A percentile compares a stretch with the other conserved stretches of the same genome.
These are phyloP conservation scores for Vitis cinerea DNA, from an alignment of 164 flowering plant species.

Conservation along the genomic window DNA sequence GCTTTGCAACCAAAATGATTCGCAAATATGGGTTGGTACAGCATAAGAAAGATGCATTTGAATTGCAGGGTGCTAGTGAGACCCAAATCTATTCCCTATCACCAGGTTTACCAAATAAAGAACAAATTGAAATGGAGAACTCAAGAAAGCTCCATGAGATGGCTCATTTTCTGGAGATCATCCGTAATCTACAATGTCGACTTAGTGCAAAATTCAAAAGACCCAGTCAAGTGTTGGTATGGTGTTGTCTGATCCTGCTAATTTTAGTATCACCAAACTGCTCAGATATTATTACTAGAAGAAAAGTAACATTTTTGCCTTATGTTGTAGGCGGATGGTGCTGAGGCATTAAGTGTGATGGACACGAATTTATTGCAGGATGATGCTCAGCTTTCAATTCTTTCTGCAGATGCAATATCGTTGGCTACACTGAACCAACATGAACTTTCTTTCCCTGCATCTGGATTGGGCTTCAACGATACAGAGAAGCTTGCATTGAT, in stretches of 20 bases:
- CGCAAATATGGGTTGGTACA: conserved; percentile 63
- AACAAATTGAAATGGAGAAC: conserved; percentile 20
- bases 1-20: conserved; percentile 78
- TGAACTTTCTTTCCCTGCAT: conserved; percentile 27
- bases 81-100: conserved; percentile 19
- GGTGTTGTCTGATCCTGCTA: conserved; percentile 7
- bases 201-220: conserved; percentile 47
- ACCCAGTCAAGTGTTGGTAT: conserved; percentile 61
- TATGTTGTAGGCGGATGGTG: conserved; percentile 45
- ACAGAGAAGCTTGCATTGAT: conserved; percentile 52
- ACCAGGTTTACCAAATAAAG: conserved; percentile 22
- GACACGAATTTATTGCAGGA: conserved; percentile 27
- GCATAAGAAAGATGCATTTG: conserved; percentile 32
- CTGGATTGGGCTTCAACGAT: conserved; percentile 20
- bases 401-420: conserved; percentile 26
- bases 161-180: conserved; percentile 74
- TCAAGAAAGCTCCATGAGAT: conserved; percentile 61
- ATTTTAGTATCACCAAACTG: neutral
- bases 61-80: conserved; percentile 15
- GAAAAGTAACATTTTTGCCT: conserved; percentile 4
- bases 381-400: conserved; percentile 38
- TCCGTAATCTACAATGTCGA: conserved; percentile 65
- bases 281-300: neutral
- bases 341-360: conserved; percentile 24
- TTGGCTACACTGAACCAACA: conserved; percentile 26